Base-by-base conservation (phyloP, 2,329 filamentous ascomycete genomes). In the Aspergillus hiratsukae region DNA sequence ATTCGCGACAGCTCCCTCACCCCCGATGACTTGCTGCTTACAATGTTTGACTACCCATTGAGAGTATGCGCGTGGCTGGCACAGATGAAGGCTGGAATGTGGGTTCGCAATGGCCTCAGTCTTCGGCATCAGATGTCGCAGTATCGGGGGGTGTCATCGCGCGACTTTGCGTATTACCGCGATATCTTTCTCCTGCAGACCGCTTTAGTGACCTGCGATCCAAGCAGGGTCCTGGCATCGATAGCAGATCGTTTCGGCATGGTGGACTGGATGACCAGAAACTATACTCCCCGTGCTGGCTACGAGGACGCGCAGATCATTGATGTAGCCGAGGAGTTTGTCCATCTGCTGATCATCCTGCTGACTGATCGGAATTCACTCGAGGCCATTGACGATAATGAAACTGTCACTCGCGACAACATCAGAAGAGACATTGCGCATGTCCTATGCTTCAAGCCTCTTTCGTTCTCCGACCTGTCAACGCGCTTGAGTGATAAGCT, bases 81-180 rank as follows among this genome's bases (percentile, higher is more conserved):
- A 5, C 95, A 99, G 76, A 97, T 99, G 86, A 96, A 96, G 72
- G 91, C 93, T 19, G 90, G 91, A 52, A 96, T 97, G 87, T 99
- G 95, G 94, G 93, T 99, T 61, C 87, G 94, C 55, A 99, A 99
- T 69, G 94, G 94, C 2, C 91, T 99, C 69, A 97, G 93, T 66
- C 82, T 99, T 52, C 86, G 93, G 41, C 94, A 99, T 71, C 94
- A 99, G 74, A 94, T 95, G 71, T 89, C 89, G 52, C 94, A 92
- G 19, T 99, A 99, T 71, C 87, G 91, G 17, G 92, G 91, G 43
- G 91, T 97, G 14, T 85, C 86, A 10, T 90, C 95, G 67, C 83
- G 94, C 62, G 94, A 99, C 72, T 89, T 97, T 21, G 91, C 91
- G 1, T 93, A 97, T 67, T 93, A 97, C 66, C 86, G 94, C 57